Base-by-base conservation (phyloP, 371 early-diverging fungal genomes). In the Funneliformis caledonium region DNA sequence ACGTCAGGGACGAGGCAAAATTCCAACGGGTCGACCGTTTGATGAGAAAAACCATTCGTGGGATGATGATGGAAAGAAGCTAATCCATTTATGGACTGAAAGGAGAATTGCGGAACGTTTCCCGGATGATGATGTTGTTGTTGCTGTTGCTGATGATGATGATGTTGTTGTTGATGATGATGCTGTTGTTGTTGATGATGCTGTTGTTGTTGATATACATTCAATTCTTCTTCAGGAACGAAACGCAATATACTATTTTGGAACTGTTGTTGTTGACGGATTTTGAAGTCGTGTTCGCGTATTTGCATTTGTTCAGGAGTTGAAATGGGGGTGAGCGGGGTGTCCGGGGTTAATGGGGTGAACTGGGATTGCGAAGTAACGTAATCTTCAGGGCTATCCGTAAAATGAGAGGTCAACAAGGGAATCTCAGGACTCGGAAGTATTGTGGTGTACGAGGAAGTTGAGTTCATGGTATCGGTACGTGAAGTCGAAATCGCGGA, bases 1-100 rank as follows among this genome's bases (percentile, higher is more conserved):
- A 72, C 72, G 31, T 72, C 72, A 12, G 72, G 72, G 50, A 72
- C 72, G 48, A 72, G 26, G n/a, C 48, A 72, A 37, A 43, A 69
- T 31, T 50, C 50, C 22, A 72, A 52, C 19, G 43, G 43, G 45
- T 68, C 68, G 19, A 68, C 43, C 43, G 68, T 42, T 42, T 68
- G 68, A 68, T 68, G 26, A 68, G 68, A 37, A 65, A 42, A 68
- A 43, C 2, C 31, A 4, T 43, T 43, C 4, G 16, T 8, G 43
- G 52, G 19, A 52, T 37, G 7, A 43, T 69, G 37, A 69, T 69
- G 43, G 45, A 43, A 69, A 43, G 43, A 14, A 42, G 43, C 42
- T 42, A 68, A 68, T 68, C 68, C 68, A 42, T 68, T 43, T 4
- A 69, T 26, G 12, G 72, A 50, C 14, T 47, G 22, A 12, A 50